A percentile compares a stretch with the other conserved stretches of the same genome.
These are phyloP conservation scores for Xylariaceae sp. DNA, from an alignment of 2,329 filamentous ascomycete genomes.

Conservation along the genomic window DNA sequence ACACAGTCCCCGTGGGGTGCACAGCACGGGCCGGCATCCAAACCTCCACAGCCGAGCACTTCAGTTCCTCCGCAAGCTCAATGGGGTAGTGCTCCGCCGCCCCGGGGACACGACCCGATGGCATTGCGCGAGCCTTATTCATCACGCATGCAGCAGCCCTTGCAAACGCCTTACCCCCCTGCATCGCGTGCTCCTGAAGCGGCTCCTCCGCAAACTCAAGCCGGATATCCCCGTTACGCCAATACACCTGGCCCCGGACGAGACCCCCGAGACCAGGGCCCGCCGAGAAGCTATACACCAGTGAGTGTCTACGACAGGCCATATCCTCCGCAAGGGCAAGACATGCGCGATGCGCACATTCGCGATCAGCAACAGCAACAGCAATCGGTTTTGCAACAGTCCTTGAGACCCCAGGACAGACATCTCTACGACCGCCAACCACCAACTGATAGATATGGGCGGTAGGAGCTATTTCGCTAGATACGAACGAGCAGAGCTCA, in stretches of 20 bases:
- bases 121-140: slow-evolving; percentile 28
- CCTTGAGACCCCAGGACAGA: slow-evolving; percentile 41
- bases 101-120: slow-evolving; percentile 30
- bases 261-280: slow-evolving; percentile 41
- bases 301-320: slow-evolving; percentile 40
- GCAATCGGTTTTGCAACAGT: slow-evolving; percentile 37
- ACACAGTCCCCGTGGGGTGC: slow-evolving; percentile 37
- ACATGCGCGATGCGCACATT: slow-evolving; percentile 34
- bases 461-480: too few species aligned
- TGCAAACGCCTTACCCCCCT: slow-evolving; percentile 35
- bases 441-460: slow-evolving; percentile 42
- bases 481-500: too few species aligned
- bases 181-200: slow-evolving; percentile 40
- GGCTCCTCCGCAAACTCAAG: slow-evolving; percentile 37
- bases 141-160: slow-evolving; percentile 27
- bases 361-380: slow-evolving; percentile 34
- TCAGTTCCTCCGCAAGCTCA: slow-evolving; percentile 33
- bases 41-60: slow-evolving; percentile 32
- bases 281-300: slow-evolving; percentile 45
- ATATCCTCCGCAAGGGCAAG: slow-evolving; percentile 34
- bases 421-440: slow-evolving; percentile 36
- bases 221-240: slow-evolving; percentile 41
- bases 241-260: slow-evolving; percentile 39
- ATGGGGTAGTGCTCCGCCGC: slow-evolving; percentile 31
- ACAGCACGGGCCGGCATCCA: slow-evolving; percentile 36